These are phyloP conservation scores for Trypanosoma avium DNA, from an alignment of 208 protist species.

Conservation along the genomic window DNA sequence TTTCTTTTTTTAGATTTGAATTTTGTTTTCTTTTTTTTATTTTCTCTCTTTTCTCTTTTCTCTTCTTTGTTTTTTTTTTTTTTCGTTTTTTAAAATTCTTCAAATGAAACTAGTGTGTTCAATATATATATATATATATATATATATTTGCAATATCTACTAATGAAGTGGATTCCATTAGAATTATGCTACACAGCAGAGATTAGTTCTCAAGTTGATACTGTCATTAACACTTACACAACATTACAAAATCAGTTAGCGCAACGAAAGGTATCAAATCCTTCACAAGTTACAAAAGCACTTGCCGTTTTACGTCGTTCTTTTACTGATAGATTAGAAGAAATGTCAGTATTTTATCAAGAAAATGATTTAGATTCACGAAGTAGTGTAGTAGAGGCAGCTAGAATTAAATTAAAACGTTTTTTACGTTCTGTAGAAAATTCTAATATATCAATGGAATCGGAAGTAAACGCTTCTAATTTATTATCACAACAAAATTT, in stretches of 20 bases:
- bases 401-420: slow-evolving; percentile 22
- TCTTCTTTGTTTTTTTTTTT: slow-evolving; percentile 8
- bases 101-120: background rate
- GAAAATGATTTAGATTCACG: slow-evolving; percentile 29
- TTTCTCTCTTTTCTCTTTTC: slow-evolving; percentile 7
- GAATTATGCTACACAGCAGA: slow-evolving; percentile 9
- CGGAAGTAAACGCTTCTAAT: background rate
- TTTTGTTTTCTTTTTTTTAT: too few species aligned
- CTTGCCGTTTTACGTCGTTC: slow-evolving; percentile 18
- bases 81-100: background rate
- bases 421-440: slow-evolving; percentile 18
- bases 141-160: background rate
- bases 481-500: background rate
- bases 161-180: slow-evolving; percentile 23
- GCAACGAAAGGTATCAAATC: slow-evolving; percentile 5
- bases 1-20: too few species aligned
- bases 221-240: slow-evolving; percentile 22
- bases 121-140: too few species aligned
- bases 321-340: slow-evolving; percentile 16
- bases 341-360: slow-evolving; percentile 25
- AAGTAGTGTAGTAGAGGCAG: slow-evolving; percentile 13
- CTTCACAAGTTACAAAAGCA: slow-evolving; percentile 14
- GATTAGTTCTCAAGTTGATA: slow-evolving; percentile 25
- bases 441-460: background rate
- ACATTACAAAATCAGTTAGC: slow-evolving; percentile 19